phyloP scores from a whole-genome alignment of 768 basidiomycete species.

The Lanmaoa pseudosensibilis region DNA sequence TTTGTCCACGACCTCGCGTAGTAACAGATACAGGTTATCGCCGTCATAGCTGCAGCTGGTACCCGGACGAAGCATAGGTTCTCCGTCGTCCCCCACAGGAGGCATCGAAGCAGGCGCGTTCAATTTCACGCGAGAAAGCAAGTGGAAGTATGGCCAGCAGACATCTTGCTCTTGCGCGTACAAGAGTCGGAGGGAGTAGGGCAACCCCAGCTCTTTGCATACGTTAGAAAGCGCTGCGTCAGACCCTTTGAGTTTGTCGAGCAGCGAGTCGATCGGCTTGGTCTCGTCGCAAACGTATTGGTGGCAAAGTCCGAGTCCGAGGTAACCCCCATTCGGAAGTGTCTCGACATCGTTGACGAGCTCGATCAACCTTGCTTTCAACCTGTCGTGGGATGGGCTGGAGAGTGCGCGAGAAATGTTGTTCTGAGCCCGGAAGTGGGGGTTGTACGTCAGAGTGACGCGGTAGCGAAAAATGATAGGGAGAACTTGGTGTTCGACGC shows the following conservation, averaged over 20 bases:
- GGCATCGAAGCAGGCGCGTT: no score
- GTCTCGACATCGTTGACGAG: slow-evolving; percentile 30
- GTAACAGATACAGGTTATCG: background rate
- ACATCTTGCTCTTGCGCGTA: background rate
- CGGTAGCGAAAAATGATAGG: slow-evolving; percentile 42
- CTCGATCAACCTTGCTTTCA: background rate
- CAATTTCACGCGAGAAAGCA: background rate
- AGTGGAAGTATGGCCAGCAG: background rate
- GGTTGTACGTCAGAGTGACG: slow-evolving; percentile 45
- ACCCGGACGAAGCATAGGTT: background rate
- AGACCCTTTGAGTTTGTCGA: slow-evolving; percentile 1
- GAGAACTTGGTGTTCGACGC: slow-evolving; percentile 46
- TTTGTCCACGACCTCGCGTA: rapidly evolving
- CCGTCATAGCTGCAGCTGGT: background rate
- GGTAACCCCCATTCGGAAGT: slow-evolving; percentile 33
- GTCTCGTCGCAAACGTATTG: background rate
- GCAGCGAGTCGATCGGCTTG: background rate
- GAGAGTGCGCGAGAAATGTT: background rate
- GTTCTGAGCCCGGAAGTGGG: slow-evolving; percentile 13
- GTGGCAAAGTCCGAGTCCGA: slow-evolving; percentile 36
- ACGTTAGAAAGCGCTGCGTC: slow-evolving; percentile 1
- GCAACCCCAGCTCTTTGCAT: slow-evolving; percentile 3
- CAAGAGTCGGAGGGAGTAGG: background rate
- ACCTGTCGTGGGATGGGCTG: background rate
- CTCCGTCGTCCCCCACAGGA: background rate